A percentile compares a stretch with the other conserved stretches of the same genome.
phyloP scores from a whole-genome alignment of 495 filamentous ascomycete genomes.

The Peziza echinospora region DNA sequence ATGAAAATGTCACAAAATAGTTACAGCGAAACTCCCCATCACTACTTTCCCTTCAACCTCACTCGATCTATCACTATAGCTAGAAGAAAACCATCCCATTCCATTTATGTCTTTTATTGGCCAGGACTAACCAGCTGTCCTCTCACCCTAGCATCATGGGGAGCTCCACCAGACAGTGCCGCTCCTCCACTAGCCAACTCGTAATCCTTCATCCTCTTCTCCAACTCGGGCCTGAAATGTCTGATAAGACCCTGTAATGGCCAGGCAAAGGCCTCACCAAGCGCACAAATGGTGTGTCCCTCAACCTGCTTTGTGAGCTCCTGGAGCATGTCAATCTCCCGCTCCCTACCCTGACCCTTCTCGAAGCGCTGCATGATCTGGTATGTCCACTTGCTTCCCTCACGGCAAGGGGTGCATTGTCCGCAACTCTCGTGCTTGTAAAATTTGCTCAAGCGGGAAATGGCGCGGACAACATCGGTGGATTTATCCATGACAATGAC shows the following conservation, averaged over 20 bases:
- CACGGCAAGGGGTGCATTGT: constrained; percentile 79
- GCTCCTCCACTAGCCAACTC: constrained; percentile 43
- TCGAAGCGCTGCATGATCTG: constrained; percentile 96
- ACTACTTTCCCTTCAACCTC: too few species aligned
- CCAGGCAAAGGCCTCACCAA: constrained; percentile 97
- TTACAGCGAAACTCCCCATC: too few species aligned
- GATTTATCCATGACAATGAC: constrained; percentile 99
- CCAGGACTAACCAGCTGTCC: constrained; percentile 77
- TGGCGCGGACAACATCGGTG: constrained; percentile 82
- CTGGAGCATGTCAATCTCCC: constrained; percentile 98
- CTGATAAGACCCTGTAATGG: constrained; percentile 93
- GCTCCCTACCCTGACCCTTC: constrained; percentile 61
- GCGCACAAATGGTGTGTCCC: constrained; percentile 92
- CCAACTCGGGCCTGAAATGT: constrained; percentile 88
- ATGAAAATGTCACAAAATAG: too few species aligned
- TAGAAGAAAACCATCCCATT: too few species aligned
- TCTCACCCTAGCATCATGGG: constrained; percentile 47
- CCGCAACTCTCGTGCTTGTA: constrained; percentile 94
- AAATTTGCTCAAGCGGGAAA: constrained; percentile 80
- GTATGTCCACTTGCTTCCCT: constrained; percentile 93
- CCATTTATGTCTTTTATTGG: too few species aligned
- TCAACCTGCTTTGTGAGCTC: constrained; percentile 98
- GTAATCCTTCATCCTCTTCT: constrained; percentile 64
- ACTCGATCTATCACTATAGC: too few species aligned
- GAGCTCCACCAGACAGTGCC: constrained; percentile 74